phyloP scores from a whole-genome alignment of 1,284 basidiomycete genomes.

The Marasmius sp. region DNA sequence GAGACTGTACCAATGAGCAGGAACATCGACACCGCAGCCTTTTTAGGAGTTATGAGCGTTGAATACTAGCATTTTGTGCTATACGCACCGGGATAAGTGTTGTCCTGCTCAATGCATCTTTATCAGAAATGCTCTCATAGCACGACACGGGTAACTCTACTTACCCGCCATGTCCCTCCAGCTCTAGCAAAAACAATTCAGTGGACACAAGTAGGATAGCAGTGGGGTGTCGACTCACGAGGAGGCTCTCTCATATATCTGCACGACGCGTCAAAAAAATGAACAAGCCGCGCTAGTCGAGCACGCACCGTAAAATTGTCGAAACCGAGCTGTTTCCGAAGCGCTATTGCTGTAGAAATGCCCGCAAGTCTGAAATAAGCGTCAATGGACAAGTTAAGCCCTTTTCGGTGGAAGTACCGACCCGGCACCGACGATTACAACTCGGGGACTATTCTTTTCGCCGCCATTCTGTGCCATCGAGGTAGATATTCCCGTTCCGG shows the following conservation, averaged over 20 bases:
- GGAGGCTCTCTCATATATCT: constrained; percentile 51
- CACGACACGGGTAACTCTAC: constrained; percentile 13
- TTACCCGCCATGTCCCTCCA: constrained; percentile 55
- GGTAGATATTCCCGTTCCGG: not conserved
- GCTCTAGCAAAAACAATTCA: constrained; percentile 16
- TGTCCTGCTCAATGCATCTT: constrained; percentile 30
- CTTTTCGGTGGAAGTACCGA: constrained; percentile 17
- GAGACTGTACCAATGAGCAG: constrained; percentile 56
- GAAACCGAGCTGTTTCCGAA: constrained; percentile 43
- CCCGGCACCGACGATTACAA: constrained; percentile 54
- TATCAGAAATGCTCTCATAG: not conserved
- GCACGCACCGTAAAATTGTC: constrained; percentile 45
- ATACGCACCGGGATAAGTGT: constrained; percentile 38
- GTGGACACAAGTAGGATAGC: no score
- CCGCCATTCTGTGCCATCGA: not conserved
- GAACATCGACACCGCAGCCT: constrained; percentile 54
- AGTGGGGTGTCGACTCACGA: constrained; percentile 5
- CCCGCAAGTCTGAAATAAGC: constrained; percentile 33
- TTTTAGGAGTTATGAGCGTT: not conserved
- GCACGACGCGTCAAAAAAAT: not conserved
- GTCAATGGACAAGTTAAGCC: not conserved
- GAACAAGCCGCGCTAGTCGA: not conserved
- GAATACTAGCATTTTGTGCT: not conserved
- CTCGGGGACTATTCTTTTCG: constrained; percentile 21
- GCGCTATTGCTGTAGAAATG: constrained; percentile 45